Percentiles rank a stretch among this genome's conserved stretches.
Evolutionary conservation across 306 rosid genomes (phyloP).

Genomic region (Malus orientalis): DNA sequence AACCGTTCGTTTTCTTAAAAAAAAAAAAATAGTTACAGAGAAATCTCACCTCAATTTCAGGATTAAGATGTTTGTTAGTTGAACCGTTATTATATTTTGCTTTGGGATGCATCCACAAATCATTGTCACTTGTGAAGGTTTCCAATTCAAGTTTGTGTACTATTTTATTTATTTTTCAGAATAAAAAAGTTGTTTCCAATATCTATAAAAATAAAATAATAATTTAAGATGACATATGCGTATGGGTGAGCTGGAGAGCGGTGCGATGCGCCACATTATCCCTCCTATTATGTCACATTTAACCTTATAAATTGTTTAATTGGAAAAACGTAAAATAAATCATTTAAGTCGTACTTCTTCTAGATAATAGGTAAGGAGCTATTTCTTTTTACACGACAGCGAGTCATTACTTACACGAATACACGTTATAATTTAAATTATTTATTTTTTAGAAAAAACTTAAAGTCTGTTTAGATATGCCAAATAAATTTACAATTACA

Average conservation of each 20-base stretch:
- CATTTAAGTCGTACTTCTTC: no score
- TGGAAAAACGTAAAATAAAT: not conserved
- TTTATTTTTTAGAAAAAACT: no score
- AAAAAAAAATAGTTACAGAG: no score
- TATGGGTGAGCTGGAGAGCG: slow-evolving; percentile 6
- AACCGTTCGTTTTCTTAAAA: no score
- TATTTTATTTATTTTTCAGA: not conserved
- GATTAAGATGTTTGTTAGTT: not conserved
- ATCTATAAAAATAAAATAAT: not conserved
- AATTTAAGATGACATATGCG: not conserved
- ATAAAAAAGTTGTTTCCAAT: not conserved
- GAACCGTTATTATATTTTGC: no score
- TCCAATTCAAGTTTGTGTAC: not conserved
- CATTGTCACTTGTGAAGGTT: no score
- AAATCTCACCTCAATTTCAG: not conserved
- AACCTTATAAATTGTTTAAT: not conserved
- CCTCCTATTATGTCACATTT: not conserved
- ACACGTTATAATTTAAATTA: no score
- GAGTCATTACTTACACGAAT: no score
- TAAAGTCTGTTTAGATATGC: no score
- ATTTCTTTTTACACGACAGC: no score
- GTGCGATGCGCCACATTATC: slow-evolving; percentile 12
- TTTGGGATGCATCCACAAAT: not conserved
- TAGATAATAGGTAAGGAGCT: no score
- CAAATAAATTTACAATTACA: no score